Conservation (phyloP, 2,329 filamentous ascomycete genomes). For the Periconia macrospinosa region DNA sequence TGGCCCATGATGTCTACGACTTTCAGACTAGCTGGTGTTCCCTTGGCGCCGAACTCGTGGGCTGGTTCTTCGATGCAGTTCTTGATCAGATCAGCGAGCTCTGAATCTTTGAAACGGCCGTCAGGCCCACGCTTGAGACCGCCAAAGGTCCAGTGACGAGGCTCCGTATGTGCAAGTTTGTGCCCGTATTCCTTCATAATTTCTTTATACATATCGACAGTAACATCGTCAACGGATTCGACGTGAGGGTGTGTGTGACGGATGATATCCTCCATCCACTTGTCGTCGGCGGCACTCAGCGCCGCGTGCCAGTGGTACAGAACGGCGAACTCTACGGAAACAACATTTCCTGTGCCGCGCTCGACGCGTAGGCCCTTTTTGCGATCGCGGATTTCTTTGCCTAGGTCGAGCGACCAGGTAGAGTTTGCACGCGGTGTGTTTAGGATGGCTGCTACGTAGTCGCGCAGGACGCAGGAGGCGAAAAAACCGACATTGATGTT, state of each 20-base stretch:
- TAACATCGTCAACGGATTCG: conserved; percentile 27
- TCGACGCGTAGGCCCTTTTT: conserved; percentile 41
- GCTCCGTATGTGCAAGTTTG: conserved; percentile 61
- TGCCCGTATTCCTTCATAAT: conserved; percentile 36
- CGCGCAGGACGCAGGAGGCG: conserved; percentile 68
- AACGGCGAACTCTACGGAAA: conserved; percentile 82
- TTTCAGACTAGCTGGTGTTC: conserved; percentile 52
- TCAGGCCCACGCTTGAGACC: conserved; percentile 63
- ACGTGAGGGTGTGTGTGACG: conserved; percentile 30
- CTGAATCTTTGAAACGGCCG: conserved; percentile 68
- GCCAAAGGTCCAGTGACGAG: conserved; percentile 66
- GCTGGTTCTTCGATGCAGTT: conserved; percentile 67
- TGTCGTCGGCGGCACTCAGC: conserved; percentile 70
- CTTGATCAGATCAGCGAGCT: conserved; percentile 67
- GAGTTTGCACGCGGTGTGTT: conserved; percentile 70
- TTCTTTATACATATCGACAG: conserved; percentile 42
- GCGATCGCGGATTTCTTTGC: conserved; percentile 54
- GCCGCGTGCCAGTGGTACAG: conserved; percentile 83
- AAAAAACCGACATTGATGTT: conserved; percentile 56
- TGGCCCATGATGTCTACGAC: conserved; percentile 67
- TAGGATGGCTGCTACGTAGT: conserved; percentile 77
- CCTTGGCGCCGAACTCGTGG: conserved; percentile 61
- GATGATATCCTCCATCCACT: conserved; percentile 68
- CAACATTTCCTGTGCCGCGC: conserved; percentile 74
- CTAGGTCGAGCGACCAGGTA: conserved; percentile 75